Evolutionary conservation across 2,329 filamentous ascomycete genomes (phyloP).

Genomic region (Alternaria sp.): DNA sequence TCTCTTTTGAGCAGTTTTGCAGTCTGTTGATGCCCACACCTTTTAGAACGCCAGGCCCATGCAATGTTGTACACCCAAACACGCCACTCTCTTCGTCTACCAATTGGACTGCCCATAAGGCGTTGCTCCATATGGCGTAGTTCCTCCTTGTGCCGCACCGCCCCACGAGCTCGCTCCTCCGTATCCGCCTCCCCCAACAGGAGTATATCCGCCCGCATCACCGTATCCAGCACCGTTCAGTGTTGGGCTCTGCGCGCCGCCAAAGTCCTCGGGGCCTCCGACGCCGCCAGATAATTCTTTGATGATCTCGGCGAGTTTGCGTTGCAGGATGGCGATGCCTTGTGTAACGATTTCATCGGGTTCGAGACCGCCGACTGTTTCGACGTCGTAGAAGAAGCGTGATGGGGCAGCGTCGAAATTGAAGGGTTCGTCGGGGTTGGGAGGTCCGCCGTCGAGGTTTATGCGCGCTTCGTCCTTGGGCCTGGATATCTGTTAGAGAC

Average conservation of each 20-base stretch:
- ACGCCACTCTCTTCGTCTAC: constrained; percentile 13
- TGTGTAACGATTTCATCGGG: constrained; percentile 89
- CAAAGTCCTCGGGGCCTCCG: constrained; percentile 60
- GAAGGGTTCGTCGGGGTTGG: constrained; percentile 83
- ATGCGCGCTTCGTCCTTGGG: constrained; percentile 83
- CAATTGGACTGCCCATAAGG: constrained; percentile 59
- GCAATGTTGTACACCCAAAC: constrained; percentile 29
- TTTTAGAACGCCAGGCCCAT: constrained; percentile 35
- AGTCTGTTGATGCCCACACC: constrained; percentile 9
- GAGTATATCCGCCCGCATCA: constrained; percentile 67
- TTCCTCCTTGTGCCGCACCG: constrained; percentile 48
- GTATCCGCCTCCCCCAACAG: constrained; percentile 57
- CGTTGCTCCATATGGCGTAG: constrained; percentile 66
- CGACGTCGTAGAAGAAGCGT: constrained; percentile 92
- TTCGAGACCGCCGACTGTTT: constrained; percentile 84
- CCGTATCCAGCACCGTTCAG: constrained; percentile 57
- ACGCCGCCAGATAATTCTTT: constrained; percentile 66
- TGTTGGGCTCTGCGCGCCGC: constrained; percentile 71
- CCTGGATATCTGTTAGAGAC: constrained; percentile 55
- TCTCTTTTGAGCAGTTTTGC: not conserved
- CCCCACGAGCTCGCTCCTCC: constrained; percentile 69
- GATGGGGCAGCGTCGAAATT: constrained; percentile 86
- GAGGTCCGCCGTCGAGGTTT: constrained; percentile 73
- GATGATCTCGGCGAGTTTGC: constrained; percentile 85
- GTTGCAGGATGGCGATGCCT: constrained; percentile 86